Percentiles rank a stretch among this genome's conserved stretches.
Conservation (phyloP, 306 rosid genomes). For the Vigna reflexopilosa region DNA sequence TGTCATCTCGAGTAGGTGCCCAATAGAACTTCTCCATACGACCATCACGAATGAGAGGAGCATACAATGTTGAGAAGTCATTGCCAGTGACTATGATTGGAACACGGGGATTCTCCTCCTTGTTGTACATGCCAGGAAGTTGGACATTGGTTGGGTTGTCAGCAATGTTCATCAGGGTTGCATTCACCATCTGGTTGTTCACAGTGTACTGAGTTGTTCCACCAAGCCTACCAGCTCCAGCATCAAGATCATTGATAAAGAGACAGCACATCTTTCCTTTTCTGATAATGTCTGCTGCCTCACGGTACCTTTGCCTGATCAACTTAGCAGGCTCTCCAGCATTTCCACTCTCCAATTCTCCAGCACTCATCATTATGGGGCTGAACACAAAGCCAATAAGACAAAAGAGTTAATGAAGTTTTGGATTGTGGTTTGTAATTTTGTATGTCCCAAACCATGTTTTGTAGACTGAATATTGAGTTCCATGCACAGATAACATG, state of each 20-base stretch:
- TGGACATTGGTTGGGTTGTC: slow-evolving; percentile 80
- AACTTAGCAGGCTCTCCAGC: slow-evolving; percentile 95
- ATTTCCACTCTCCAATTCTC: slow-evolving; percentile 93
- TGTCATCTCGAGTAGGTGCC: slow-evolving; percentile 80
- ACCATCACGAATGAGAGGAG: slow-evolving; percentile 85
- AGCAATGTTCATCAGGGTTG: slow-evolving; percentile 87
- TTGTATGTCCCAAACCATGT: neutral
- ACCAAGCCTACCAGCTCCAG: slow-evolving; percentile 82
- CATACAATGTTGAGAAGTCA: slow-evolving; percentile 81
- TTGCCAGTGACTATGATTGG: slow-evolving; percentile 76
- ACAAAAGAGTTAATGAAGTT: neutral
- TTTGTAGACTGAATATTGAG: neutral
- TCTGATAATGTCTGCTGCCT: slow-evolving; percentile 74
- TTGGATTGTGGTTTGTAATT: neutral
- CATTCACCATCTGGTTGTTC: slow-evolving; percentile 86
- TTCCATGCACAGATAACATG: neutral
- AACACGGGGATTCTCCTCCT: slow-evolving; percentile 76
- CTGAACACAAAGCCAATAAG: slow-evolving; percentile 45
- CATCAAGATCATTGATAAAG: slow-evolving; percentile 82
- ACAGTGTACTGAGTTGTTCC: slow-evolving; percentile 85
- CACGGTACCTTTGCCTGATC: slow-evolving; percentile 86
- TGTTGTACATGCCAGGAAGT: slow-evolving; percentile 85
- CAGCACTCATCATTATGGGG: slow-evolving; percentile 95
- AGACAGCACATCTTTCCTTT: slow-evolving; percentile 88
- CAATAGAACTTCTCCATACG: slow-evolving; percentile 88